A percentile compares a stretch with the other conserved stretches of the same genome.
Conservation (phyloP, 163 green algal species). For the Chlamydomonas reinhardtii region DNA sequence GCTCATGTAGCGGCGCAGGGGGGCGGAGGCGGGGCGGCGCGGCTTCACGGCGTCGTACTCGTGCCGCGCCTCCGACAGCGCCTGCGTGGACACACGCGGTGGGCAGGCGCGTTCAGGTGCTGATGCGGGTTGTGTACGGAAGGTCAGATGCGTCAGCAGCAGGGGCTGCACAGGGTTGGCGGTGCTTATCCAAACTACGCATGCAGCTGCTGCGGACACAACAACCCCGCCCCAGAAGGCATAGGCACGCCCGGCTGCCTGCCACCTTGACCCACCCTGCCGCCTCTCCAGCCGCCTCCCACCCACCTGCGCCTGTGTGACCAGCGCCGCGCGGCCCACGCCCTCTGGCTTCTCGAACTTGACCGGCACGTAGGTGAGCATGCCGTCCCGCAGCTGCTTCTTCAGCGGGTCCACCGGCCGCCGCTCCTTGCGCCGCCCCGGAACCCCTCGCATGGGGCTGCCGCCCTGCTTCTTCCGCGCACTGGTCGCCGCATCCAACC, state of each 20-base stretch:
- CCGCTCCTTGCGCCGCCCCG: neutral
- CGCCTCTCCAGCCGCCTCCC: too few relatives aligned
- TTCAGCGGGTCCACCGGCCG: neutral
- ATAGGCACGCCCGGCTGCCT: too few relatives aligned
- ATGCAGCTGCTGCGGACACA: too few relatives aligned
- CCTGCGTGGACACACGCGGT: neutral
- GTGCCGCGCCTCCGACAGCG: neutral
- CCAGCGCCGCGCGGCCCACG: slow-evolving; percentile 16
- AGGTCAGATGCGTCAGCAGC: too few relatives aligned
- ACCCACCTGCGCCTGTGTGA: slow-evolving; percentile 32
- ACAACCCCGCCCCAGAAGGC: too few relatives aligned
- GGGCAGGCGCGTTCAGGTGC: too few relatives aligned
- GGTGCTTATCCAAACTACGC: too few relatives aligned
- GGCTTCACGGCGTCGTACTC: slow-evolving; percentile 20
- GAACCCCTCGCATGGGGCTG: neutral
- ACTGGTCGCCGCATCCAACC: neutral
- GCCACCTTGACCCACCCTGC: too few relatives aligned
- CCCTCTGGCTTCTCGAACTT: slow-evolving; percentile 7
- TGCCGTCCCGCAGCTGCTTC: slow-evolving; percentile 27
- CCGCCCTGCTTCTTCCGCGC: neutral
- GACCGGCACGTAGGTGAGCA: slow-evolving; percentile 31
- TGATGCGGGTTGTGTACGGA: too few relatives aligned
- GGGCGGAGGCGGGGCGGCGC: slow-evolving; percentile 4
- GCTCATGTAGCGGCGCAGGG: slow-evolving; percentile 8
- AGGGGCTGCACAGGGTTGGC: too few relatives aligned